Evolutionary conservation across 345 rosid species (phyloP), one percentile per base, ranked within the genome.

Genomic region (Dipteronia dyeriana): DNA sequence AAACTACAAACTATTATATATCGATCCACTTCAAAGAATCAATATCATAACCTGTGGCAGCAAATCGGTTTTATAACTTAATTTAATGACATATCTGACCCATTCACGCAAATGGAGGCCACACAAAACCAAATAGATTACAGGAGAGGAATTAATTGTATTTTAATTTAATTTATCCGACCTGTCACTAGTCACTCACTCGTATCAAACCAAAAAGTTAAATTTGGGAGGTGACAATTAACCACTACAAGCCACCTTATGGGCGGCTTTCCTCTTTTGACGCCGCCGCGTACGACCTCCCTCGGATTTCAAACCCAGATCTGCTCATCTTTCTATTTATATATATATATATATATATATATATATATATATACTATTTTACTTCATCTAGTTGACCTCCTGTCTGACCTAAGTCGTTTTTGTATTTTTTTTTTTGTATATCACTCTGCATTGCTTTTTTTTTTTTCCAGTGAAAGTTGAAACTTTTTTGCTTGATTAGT

Each of bases 251-350:
- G 16, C 41, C 62, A 53, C 22, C 29, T 3, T 2, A 26, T 4
- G 53, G 84, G 76, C 76, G 75, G 79, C 82, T 75, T 75, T 60
- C 81, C 47, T 13, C n/a, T 49, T 65, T 75, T 67, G 26, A 76
- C 72, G 82, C 85, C 85, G 82, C 78, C 82, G 82, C 4, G 56
- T 23, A 1, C 45, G 11, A 7, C 26, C 43, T 25, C 4, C 61
- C 56, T 22, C 23, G 23, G 23, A 14, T 47, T 38, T 72, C 47
- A 53, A 53, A 53, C 57, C 63, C 63, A 19, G 2, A 45, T 45
- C 49, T 45, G 14, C 3, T 45, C n/a, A 6, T 57, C 25, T 20
- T 57, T 57, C 22, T 57, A 19, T 1, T 13, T 11, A 7, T 60
- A 23, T 7, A 34, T 34, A 1, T 31, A 47, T 45, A n/a, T 11